Percentiles rank a stretch among this genome's conserved stretches.
phyloP scores from a whole-genome alignment of 306 rosid genomes.

The Carpinus viminea region DNA sequence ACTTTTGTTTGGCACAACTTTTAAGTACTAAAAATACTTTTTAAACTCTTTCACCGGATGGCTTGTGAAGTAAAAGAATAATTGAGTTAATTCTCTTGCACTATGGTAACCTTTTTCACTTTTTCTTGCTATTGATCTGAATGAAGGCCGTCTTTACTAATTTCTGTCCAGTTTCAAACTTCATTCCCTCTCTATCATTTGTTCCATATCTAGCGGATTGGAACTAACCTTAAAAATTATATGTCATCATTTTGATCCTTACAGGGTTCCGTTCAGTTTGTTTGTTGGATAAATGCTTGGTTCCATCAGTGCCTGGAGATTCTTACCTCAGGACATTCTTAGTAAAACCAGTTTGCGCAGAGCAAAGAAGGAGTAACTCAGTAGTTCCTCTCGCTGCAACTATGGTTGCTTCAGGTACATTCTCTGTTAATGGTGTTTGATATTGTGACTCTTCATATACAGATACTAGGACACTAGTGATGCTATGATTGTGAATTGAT shows the following conservation, averaged over 20 bases:
- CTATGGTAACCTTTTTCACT: not conserved
- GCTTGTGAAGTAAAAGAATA: too few species aligned
- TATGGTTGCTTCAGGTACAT: constrained; percentile 48
- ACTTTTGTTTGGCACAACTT: too few species aligned
- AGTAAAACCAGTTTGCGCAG: constrained; percentile 47
- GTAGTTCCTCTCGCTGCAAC: constrained; percentile 53
- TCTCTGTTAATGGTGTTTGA: not conserved
- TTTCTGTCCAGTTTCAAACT: not conserved
- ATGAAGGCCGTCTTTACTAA: not conserved
- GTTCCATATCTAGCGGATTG: not conserved
- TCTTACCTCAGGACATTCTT: constrained; percentile 35
- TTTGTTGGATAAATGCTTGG: constrained; percentile 26
- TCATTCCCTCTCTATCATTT: not conserved
- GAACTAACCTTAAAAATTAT: not conserved
- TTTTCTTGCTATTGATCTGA: not conserved
- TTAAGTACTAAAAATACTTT: too few species aligned
- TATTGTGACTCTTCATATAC: not conserved
- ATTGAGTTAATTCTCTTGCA: too few species aligned
- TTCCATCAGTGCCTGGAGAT: constrained; percentile 23
- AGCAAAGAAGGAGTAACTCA: constrained; percentile 46
- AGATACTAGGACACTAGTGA: not conserved
- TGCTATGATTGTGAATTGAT: constrained; percentile 1
- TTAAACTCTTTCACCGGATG: too few species aligned
- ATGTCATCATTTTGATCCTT: not conserved
- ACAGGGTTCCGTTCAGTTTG: constrained; percentile 28